Evolutionary conservation across 257 asterid genomes (phyloP), one percentile per base, ranked within the genome.

Genomic region (Solanum bulbocastanum): DNA sequence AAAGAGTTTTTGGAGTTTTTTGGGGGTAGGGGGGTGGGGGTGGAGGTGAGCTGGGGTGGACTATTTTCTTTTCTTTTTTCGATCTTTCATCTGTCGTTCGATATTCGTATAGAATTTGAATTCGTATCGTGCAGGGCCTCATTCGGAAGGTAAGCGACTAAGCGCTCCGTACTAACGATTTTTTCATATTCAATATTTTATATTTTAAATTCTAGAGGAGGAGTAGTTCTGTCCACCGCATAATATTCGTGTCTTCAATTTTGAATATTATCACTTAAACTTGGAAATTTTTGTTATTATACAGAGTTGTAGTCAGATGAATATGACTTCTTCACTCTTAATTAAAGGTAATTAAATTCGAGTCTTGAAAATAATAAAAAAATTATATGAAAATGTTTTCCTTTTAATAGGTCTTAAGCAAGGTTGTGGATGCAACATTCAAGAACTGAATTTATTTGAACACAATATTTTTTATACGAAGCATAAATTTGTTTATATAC

Each of bases 1-100:
- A 23, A n/a, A 25, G 36, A 42, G 27, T 76, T 49, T 89, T 90
- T 87, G 93, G 91, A 90, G 13, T 86, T 87, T 7, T 8, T 3
- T 7, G 6, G n/a, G 6, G 10, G 12, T 2, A 1, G 3, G 37
- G 22, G 71, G 37, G 22, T 5, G 4, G 23, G 10, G 23, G 23
- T 14, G n/a, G n/a, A n/a, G n/a, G n/a, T n/a, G n/a, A n/a, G n/a
- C n/a, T 30, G 30, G 11, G 76, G 76, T 56, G 62, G 62, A 56
- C 10, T 7, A 2, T 49, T 49, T 20, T 52, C 16, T 52, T 49
- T 52, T 49, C 1, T 30, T 30, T 30, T 30, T 30, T 30, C 30
- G 30, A 30, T 30, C 30, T 30, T 52, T 49, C 8, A 49, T 49
- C 22, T 1, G 58, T 49, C 22, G 5, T 49, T 49, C 3, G 22